Percentiles rank a stretch among this genome's conserved stretches.
Evolutionary conservation across 2,329 filamentous ascomycete species (phyloP).

Genomic region (Cladorrhinum sp.): DNA sequence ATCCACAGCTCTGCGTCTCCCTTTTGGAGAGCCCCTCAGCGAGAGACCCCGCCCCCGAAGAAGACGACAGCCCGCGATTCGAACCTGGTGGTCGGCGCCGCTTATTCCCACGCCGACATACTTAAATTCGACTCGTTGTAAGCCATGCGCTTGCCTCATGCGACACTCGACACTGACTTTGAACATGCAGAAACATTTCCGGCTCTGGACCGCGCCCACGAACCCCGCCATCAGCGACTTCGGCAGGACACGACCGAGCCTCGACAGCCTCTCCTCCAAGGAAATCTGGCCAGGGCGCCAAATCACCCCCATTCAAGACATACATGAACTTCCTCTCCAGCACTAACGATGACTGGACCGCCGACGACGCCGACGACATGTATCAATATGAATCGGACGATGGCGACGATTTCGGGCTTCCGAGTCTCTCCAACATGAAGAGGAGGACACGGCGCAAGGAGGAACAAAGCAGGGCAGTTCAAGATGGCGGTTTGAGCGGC

Average conservation of each 20-base stretch:
- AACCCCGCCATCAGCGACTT: constrained; percentile 67
- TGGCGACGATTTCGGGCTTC: constrained; percentile 92
- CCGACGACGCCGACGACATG: constrained; percentile 70
- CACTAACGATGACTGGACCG: constrained; percentile 78
- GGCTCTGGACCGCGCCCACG: constrained; percentile 63
- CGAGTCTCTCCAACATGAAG: constrained; percentile 88
- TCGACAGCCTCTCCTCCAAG: constrained; percentile 56
- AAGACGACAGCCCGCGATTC: constrained; percentile 56
- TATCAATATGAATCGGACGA: constrained; percentile 81
- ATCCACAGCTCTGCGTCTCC: constrained; percentile 71
- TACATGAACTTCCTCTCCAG: constrained; percentile 81
- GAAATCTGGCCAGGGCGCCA: constrained; percentile 48
- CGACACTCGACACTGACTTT: constrained; percentile 11
- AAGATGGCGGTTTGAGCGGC: constrained; percentile 35
- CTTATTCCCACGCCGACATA: constrained; percentile 95
- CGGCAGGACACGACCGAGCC: constrained; percentile 48
- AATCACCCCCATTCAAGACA: constrained; percentile 65
- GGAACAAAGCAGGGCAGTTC: constrained; percentile 38
- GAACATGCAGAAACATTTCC: constrained; percentile 52
- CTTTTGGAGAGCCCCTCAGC: constrained; percentile 72
- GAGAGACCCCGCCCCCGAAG: constrained; percentile 50
- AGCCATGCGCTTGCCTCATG: constrained; percentile 28
- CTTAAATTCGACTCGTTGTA: constrained; percentile 82
- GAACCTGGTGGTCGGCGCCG: constrained; percentile 81
- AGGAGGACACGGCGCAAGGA: constrained; percentile 59